Conservation (phyloP, 345 rosid genomes). For the Melaleuca alternifolia region DNA sequence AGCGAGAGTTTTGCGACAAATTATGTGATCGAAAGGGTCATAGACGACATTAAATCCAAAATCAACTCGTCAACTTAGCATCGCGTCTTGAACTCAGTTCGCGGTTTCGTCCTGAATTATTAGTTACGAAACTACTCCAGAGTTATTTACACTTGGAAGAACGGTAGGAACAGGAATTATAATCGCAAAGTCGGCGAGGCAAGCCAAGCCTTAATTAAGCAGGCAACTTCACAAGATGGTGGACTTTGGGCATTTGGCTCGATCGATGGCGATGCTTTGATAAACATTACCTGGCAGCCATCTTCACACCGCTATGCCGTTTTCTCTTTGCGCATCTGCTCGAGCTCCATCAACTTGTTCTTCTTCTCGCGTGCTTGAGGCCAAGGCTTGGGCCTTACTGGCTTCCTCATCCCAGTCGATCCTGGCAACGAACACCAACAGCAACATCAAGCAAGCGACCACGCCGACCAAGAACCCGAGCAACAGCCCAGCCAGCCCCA, state of each 20-base stretch:
- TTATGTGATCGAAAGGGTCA: not conserved
- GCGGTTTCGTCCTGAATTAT: no score
- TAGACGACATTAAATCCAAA: not conserved
- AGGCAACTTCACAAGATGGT: not conserved
- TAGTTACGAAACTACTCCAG: not conserved
- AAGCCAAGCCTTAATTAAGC: not conserved
- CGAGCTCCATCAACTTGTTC: not conserved
- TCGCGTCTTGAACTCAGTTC: no score
- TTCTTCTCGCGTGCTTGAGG: constrained; percentile 18
- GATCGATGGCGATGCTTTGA: not conserved
- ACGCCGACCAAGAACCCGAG: constrained; percentile 56
- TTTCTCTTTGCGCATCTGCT: not conserved
- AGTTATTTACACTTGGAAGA: not conserved
- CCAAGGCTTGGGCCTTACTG: constrained; percentile 45
- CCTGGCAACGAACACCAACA: constrained; percentile 30
- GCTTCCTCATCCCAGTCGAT: constrained; percentile 72
- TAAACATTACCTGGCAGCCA: not conserved
- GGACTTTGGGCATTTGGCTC: not conserved
- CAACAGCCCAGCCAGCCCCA: constrained; percentile 57
- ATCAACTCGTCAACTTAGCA: not conserved
- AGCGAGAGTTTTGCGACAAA: not conserved
- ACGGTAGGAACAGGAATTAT: not conserved
- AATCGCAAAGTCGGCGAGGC: not conserved
- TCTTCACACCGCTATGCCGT: not conserved
- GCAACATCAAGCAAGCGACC: constrained; percentile 29